Evolutionary conservation across 2,329 filamentous ascomycete genomes (phyloP).

Genomic region (Penicillium nordicum): DNA sequence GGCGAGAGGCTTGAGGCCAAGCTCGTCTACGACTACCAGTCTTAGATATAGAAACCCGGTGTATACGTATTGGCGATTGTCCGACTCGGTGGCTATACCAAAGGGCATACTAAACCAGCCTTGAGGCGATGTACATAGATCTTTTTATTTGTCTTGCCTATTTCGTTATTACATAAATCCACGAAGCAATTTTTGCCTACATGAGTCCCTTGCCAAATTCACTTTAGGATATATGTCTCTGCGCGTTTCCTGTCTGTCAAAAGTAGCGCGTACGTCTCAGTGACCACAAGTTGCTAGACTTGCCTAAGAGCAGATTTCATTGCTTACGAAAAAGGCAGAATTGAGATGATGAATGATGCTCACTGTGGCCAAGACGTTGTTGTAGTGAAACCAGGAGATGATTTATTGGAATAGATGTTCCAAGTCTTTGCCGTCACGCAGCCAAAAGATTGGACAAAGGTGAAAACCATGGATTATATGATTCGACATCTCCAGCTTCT

Average conservation of each 20-base stretch:
- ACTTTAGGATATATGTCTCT: background rate
- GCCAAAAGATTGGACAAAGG: background rate
- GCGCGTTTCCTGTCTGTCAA: background rate
- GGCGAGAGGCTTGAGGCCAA: background rate
- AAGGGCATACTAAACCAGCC: background rate
- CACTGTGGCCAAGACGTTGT: background rate
- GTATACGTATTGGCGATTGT: background rate
- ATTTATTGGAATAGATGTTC: background rate
- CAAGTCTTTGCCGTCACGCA: background rate
- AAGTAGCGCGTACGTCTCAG: background rate
- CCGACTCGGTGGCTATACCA: background rate
- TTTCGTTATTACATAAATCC: background rate
- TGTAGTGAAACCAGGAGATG: background rate
- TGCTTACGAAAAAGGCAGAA: background rate
- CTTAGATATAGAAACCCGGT: background rate
- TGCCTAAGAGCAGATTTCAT: background rate
- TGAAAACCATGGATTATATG: background rate
- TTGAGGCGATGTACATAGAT: background rate
- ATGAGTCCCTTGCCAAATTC: background rate
- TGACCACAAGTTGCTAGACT: background rate
- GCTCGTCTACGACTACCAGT: background rate
- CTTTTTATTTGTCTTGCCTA: background rate
- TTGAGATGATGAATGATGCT: background rate
- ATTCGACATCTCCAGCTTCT: background rate
- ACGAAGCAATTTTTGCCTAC: background rate